These are phyloP conservation scores for Ceratocystis alfenasii DNA, from an alignment of 2,329 filamentous ascomycete genomes.

Conservation along the genomic window DNA sequence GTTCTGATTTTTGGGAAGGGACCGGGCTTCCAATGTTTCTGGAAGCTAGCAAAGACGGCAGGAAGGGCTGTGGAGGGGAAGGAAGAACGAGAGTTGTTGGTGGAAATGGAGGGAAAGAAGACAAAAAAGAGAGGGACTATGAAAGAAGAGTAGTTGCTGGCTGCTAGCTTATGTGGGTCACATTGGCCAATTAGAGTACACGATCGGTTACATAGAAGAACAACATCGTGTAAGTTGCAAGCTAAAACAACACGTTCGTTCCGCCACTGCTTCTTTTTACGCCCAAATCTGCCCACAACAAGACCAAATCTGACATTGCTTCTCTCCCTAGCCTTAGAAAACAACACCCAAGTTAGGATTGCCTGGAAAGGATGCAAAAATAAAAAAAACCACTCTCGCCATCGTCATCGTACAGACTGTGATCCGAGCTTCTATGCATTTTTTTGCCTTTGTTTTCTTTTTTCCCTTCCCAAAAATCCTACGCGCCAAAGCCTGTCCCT, in stretches of 20 bases:
- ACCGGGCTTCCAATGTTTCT: background rate
- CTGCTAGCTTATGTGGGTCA: background rate
- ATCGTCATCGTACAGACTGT: slow-evolving; percentile 9
- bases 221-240: background rate
- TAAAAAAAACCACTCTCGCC: background rate
- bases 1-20: background rate
- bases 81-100: background rate
- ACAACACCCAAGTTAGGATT: too few species aligned
- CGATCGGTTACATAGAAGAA: background rate
- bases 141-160: background rate
- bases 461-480: background rate
- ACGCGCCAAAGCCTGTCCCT: background rate
- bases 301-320: too few species aligned
- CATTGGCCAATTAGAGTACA: background rate
- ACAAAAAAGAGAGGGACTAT: background rate
- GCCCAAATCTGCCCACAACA: background rate
- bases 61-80: background rate
- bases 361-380: background rate
- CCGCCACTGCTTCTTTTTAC: background rate
- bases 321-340: too few species aligned
- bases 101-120: background rate
- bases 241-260: background rate
- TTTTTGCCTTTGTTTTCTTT: slow-evolving; percentile 3
- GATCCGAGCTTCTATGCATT: slow-evolving; percentile 7
- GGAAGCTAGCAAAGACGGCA: background rate